A percentile compares a stretch with the other conserved stretches of the same genome.
These are phyloP conservation scores for Yamadazyma kanchanaburiensis DNA, from an alignment of 1,139 yeast species.

Conservation along the genomic window DNA sequence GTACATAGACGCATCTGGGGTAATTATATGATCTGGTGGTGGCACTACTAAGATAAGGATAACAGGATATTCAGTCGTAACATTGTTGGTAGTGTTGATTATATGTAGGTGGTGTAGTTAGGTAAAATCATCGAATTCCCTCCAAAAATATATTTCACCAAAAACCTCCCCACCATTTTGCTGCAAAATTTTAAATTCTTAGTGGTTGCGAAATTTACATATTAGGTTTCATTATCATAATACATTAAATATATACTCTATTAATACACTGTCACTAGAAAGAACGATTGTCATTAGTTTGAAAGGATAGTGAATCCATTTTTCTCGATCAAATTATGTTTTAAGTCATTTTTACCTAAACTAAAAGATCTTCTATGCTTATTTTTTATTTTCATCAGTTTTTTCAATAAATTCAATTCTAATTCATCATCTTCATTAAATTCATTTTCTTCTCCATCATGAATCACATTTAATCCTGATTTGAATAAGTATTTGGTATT, in stretches of 20 bases:
- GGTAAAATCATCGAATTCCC: too few species aligned
- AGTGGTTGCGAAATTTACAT: constrained; percentile 1
- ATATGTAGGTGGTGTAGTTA: too few species aligned
- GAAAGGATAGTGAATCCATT: constrained; percentile 17
- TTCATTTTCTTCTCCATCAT: constrained; percentile 15
- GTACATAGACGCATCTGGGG: too few species aligned
- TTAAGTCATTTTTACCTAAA: constrained; percentile 38
- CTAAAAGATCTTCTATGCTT: constrained; percentile 38
- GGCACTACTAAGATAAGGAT: too few species aligned
- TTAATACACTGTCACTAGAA: too few species aligned
- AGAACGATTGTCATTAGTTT: constrained; percentile 2
- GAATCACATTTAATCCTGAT: constrained; percentile 10
- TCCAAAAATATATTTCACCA: too few species aligned
- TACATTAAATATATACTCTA: too few species aligned
- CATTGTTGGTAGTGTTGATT: too few species aligned
- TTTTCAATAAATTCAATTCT: constrained; percentile 20
- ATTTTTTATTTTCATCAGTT: constrained; percentile 18
- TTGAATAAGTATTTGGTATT: constrained; percentile 12
- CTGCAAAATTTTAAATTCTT: too few species aligned
- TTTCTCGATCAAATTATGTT: constrained; percentile 31
- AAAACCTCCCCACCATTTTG: too few species aligned
- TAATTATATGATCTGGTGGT: too few species aligned
- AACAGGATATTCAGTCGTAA: too few species aligned
- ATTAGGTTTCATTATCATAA: not conserved
- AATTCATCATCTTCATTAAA: constrained; percentile 29